phyloP scores from a whole-genome alignment of 2,329 filamentous ascomycete species.

The Ceratocystis cubensis region DNA sequence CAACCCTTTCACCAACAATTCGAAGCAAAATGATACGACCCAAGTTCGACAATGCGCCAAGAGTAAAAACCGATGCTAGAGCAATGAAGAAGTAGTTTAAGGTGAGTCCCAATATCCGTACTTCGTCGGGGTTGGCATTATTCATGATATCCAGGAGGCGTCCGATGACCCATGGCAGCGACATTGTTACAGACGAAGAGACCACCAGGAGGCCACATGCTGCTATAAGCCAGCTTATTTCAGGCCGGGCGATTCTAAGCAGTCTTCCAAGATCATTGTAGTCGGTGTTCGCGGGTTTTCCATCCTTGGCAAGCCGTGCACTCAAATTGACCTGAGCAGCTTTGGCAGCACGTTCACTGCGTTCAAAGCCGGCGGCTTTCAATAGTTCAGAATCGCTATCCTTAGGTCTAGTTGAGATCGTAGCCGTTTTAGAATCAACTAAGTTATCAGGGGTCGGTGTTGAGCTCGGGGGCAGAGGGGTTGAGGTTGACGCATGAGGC shows the following conservation, averaged over 20 bases:
- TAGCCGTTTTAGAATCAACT: slow-evolving; percentile 13
- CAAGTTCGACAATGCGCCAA: slow-evolving; percentile 86
- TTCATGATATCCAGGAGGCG: slow-evolving; percentile 79
- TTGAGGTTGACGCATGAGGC: slow-evolving; percentile 10
- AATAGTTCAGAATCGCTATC: slow-evolving; percentile 32
- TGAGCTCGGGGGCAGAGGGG: slow-evolving; percentile 9
- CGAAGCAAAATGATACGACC: slow-evolving; percentile 83
- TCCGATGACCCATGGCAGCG: slow-evolving; percentile 90
- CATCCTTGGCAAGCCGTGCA: slow-evolving; percentile 76
- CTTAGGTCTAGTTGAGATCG: slow-evolving; percentile 12
- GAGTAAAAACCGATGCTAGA: slow-evolving; percentile 60
- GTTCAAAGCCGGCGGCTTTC: slow-evolving; percentile 38
- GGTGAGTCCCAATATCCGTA: slow-evolving; percentile 71
- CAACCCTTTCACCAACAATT: slow-evolving; percentile 89
- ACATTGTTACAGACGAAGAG: slow-evolving; percentile 89
- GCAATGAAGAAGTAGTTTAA: slow-evolving; percentile 79
- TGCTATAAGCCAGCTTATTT: slow-evolving; percentile 60
- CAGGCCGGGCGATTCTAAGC: slow-evolving; percentile 77
- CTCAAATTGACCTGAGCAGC: slow-evolving; percentile 82
- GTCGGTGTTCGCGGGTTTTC: slow-evolving; percentile 41
- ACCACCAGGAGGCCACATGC: slow-evolving; percentile 79
- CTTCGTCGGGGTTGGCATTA: slow-evolving; percentile 51
- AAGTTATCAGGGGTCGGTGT: slow-evolving; percentile 5
- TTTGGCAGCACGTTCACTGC: slow-evolving; percentile 72
- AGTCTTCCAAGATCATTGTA: slow-evolving; percentile 71